phyloP scores from a whole-genome alignment of 306 rosid species.

The Abrus pulchellus region DNA sequence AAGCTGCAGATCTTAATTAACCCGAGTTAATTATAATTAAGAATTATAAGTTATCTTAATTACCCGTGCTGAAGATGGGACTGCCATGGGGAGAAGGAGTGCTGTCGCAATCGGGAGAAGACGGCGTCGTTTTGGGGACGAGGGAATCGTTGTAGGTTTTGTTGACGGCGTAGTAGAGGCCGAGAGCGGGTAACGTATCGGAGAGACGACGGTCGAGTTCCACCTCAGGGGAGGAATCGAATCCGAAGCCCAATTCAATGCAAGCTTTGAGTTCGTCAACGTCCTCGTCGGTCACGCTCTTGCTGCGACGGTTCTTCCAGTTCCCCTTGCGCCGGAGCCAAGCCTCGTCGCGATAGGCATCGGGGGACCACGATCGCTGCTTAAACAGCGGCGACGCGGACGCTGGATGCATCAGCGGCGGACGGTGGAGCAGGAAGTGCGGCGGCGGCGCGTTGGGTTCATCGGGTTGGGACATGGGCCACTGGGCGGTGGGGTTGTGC shows the following conservation, averaged over 20 bases:
- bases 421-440: slow-evolving; percentile 44
- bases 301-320: slow-evolving; percentile 71
- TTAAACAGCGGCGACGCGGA: slow-evolving; percentile 64
- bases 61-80: slow-evolving; percentile 73
- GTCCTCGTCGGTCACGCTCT: slow-evolving; percentile 90
- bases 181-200: slow-evolving; percentile 86
- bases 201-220: slow-evolving; percentile 67
- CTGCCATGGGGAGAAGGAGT: slow-evolving; percentile 67
- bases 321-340: slow-evolving; percentile 88
- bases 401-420: not conserved
- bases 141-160: slow-evolving; percentile 64
- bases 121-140: slow-evolving; percentile 52
- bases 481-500: slow-evolving; percentile 58
- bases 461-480: slow-evolving; percentile 58
- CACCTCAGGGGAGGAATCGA: slow-evolving; percentile 68
- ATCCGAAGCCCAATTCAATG: slow-evolving; percentile 88
- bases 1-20: not conserved
- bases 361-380: slow-evolving; percentile 96
- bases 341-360: slow-evolving; percentile 78
- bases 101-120: slow-evolving; percentile 68
- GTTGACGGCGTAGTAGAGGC: slow-evolving; percentile 83
- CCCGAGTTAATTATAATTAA: too few relatives aligned
- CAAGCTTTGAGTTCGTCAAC: slow-evolving; percentile 93
- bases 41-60: not conserved
- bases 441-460: slow-evolving; percentile 42